Percentiles rank a stretch among this genome's conserved stretches.
These are phyloP conservation scores for Leucocoprinus leucothites DNA, from an alignment of 768 basidiomycete species.

Conservation along the genomic window DNA sequence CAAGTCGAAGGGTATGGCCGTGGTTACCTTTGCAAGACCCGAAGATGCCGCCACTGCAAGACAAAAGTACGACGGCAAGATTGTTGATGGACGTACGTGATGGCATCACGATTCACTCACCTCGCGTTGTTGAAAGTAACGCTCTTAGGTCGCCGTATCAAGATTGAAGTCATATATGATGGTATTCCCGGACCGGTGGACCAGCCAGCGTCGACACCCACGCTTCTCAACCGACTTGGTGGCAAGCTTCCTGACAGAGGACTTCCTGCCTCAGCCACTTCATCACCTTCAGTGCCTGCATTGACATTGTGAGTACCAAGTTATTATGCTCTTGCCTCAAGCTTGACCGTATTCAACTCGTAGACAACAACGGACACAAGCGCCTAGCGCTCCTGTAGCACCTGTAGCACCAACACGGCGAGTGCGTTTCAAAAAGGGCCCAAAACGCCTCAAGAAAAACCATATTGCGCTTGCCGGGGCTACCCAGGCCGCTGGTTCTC, in stretches of 20 bases:
- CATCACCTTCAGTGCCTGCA: neutral
- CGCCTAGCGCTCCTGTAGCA: conserved; percentile 15
- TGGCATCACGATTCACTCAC: neutral
- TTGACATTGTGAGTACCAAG: conserved; percentile 8
- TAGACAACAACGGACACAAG: conserved; percentile 12
- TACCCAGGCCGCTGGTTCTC: neutral
- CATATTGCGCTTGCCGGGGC: neutral
- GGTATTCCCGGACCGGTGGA: conserved; percentile 22
- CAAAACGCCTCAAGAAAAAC: conserved; percentile 65
- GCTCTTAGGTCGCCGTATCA: conserved; percentile 58
- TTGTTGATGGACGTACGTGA: conserved; percentile 61
- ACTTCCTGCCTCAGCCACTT: neutral
- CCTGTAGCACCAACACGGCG: conserved; percentile 32
- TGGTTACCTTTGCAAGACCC: conserved; percentile 62
- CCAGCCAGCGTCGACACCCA: conserved; percentile 3
- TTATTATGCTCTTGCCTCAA: neutral
- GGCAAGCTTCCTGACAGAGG: conserved; percentile 8
- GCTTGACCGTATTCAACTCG: neutral
- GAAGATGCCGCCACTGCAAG: conserved; percentile 64
- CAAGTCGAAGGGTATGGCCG: conserved; percentile 76
- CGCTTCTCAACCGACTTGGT: conserved; percentile 12
- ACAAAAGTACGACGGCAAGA: conserved; percentile 71
- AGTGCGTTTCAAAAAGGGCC: conserved; percentile 65
- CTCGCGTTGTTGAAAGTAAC: neutral
- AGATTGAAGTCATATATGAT: conserved; percentile 61